Evolutionary conservation across 1,139 yeast species (phyloP), one percentile per base, ranked within the genome.

Genomic region (Debaryomycetaceae sp.): DNA sequence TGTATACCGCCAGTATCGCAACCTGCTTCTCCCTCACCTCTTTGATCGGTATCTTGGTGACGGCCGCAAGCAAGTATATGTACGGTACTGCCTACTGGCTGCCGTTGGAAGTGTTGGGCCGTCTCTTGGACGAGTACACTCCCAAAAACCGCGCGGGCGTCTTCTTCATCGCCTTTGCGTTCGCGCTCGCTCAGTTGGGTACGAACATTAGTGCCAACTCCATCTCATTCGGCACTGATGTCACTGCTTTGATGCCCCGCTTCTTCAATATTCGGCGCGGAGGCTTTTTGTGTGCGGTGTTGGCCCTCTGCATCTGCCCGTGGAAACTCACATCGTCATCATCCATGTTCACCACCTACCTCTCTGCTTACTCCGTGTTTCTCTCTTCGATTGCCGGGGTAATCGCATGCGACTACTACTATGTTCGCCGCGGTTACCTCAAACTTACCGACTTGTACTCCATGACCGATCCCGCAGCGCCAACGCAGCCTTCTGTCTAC

Each of bases 201-300:
- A 80, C 93, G n/a, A 86, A 86, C 49, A 80, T 86, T 38, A 74
- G 92, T 23, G 95, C 95, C 11, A 86, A 86, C 55, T 78, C 94
- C 4, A 62, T 86, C 31, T 77, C 93, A 4, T 90, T 92, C 30
- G 95, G 95, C 48, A 85, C 94, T 4, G 96, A 86, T 55, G 73
- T 83, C 58, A 73, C 95, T 11, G 93, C 95, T 2, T 50, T 86
- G 39, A 51, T 82, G 28, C 95, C 96, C 23, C 64, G 77, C 35
- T 83, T 63, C 53, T 61, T 86, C 47, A 83, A 78, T 55, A 55
- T 56, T 25, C 43, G 59, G 35, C 74, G 96, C 43, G 80, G 86
- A 30, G 78, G 86, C 3, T 79, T 74, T 45, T 57, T 86, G 31
- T 83, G 95, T 62, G 94, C 94, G 0, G 53, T 62, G 4, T 58